Evolutionary conservation across 768 basidiomycete species (phyloP).

Genomic region (Kwoniella heveanensis): DNA sequence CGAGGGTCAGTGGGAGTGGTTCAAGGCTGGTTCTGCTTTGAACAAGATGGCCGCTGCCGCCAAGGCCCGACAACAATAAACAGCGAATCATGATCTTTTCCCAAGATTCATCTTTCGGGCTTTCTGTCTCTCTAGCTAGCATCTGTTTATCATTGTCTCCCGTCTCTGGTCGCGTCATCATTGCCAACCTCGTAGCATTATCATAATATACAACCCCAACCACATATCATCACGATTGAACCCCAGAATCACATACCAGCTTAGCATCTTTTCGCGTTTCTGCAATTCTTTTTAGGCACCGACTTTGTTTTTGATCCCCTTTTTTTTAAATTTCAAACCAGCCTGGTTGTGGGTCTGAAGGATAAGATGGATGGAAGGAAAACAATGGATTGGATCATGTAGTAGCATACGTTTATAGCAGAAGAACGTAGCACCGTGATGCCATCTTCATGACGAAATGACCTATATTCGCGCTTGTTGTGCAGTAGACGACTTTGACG

Average conservation of each 20-base stretch:
- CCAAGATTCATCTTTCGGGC: not conserved
- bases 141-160: not conserved
- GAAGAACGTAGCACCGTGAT: not conserved
- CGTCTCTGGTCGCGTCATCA: not conserved
- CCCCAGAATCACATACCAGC: not conserved
- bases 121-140: not conserved
- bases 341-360: not conserved
- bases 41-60: constrained; percentile 56
- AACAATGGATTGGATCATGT: not conserved
- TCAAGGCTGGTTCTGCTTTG: constrained; percentile 82
- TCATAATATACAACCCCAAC: not conserved
- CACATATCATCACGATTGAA: not conserved
- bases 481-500: too few species aligned
- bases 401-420: not conserved
- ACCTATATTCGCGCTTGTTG: not conserved
- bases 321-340: not conserved
- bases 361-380: not conserved
- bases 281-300: not conserved
- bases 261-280: not conserved
- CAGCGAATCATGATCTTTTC: not conserved
- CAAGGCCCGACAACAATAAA: constrained; percentile 30
- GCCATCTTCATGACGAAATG: not conserved
- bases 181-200: not conserved
- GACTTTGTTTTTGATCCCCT: not conserved
- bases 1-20: constrained; percentile 96